phyloP scores from a whole-genome alignment of 2,329 filamentous ascomycete species.

The Cyphellophora europaea region DNA sequence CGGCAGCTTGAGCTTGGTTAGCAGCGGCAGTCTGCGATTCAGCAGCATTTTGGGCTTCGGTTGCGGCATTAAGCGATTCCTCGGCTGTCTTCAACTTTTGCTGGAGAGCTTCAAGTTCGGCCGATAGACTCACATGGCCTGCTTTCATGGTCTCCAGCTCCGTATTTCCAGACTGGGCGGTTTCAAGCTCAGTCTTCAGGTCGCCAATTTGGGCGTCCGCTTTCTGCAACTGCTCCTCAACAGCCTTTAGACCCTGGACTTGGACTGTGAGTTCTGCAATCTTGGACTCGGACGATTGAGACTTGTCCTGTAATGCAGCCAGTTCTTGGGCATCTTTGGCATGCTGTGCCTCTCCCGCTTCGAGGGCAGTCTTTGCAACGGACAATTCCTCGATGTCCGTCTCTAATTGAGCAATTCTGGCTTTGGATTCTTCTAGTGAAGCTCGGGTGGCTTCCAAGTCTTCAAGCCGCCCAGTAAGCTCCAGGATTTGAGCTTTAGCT shows the following conservation, averaged over 20 bases:
- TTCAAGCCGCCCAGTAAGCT: conserved; percentile 7
- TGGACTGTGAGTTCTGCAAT: conserved; percentile 7
- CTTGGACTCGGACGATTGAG: conserved; percentile 3
- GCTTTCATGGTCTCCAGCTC: conserved; percentile 7
- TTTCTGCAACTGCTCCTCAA: conserved; percentile 3
- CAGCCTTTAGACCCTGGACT: conserved; percentile 3
- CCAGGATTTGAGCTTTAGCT: conserved; percentile 6
- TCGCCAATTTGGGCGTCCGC: conserved; percentile 8
- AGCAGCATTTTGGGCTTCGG: no score
- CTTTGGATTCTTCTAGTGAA: conserved; percentile 6
- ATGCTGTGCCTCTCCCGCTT: conserved; percentile 7
- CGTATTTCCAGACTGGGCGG: conserved; percentile 4
- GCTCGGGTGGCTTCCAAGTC: conserved; percentile 6
- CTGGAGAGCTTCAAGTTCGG: no score
- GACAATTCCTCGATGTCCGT: conserved; percentile 6
- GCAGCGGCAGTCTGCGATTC: no score
- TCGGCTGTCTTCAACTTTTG: no score
- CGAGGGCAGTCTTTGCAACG: conserved; percentile 6
- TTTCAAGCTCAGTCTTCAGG: conserved; percentile 6
- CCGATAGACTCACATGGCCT: no score
- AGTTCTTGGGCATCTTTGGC: conserved; percentile 4
- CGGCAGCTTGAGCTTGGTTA: no score
- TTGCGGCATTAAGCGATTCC: no score
- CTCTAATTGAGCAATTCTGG: conserved; percentile 7
- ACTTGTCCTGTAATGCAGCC: not conserved